Evolutionary conservation across 805 yeast species (phyloP), one percentile per base, ranked within the genome.

Genomic region (Pichia rugopelliculosa): DNA sequence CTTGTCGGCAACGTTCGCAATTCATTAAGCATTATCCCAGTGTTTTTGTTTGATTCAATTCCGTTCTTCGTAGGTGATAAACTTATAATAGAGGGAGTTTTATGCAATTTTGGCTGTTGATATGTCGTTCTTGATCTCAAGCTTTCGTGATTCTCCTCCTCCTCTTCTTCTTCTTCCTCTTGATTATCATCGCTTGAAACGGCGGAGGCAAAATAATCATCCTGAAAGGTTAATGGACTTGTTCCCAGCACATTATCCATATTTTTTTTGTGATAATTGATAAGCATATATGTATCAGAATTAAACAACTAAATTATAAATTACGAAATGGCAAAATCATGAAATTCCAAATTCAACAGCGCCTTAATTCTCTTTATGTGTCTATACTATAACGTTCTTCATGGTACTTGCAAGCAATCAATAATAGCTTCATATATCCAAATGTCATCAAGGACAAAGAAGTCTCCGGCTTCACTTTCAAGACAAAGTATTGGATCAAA

Each of bases 11-110:
- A 23, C 10, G 47, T 47, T 23, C 45, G 36, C 40, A 52, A 33
- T 2, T 34, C 38, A 6, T 45, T 49, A 34, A 52, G 47, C 41
- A 52, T 39, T 18, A 52, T 49, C 7, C 55, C 55, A 0, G 36
- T 33, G 12, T 40, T 40, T 12, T 30, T 23, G 15, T 20, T 20
- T 21, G 13, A 17, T 15, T n/a, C 21, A 15, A 18, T 40, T 25
- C 22, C 17, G 17, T 27, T 27, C 1, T 15, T 36, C 11, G 6
- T 11, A 3, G 34, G 34, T 30, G 36, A 25, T 15, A 46, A 12
- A 4, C 36, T 46, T 22, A 42, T 18, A 13, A 46, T 41, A 6
- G 49, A 46, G 13, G 42, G 12, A 4, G 46, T 38, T 42, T 38
- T 46, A 15, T 26, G 43, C 17, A 46, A 25, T 8, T 25, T 33